Base-by-base conservation (phyloP, 345 rosid species). In the Turnera subulata region DNA sequence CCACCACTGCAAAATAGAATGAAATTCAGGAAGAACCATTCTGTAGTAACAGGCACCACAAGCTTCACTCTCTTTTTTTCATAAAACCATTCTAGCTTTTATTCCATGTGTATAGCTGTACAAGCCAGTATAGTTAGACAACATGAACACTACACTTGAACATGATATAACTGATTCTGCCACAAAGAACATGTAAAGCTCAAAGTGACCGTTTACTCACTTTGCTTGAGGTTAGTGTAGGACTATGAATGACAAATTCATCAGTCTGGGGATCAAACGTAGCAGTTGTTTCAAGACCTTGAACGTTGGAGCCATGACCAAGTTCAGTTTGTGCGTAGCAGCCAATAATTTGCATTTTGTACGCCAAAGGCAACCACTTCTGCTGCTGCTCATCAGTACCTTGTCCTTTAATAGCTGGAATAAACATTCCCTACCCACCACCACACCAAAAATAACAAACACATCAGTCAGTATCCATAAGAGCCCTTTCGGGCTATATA, bases 251-350 rank as follows among this genome's bases (percentile, higher is more conserved):
- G 7, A 88, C 77, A 66, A 90, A 94, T 62, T 94, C 99, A 71
- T 94, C 99, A 0, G 89, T 85, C 76, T 82, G 53, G 53, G 83
- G 89, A 76, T 94, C 99, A 79, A 88, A 94, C 0, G 97, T 94
- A 42, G 99, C 97, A 38, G 96, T 90, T 20, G 97, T 94, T 76
- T 94, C 99, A 58, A 90, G 96, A 11, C 99, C 99, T 77, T 94
- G 99, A 59, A 94, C 97, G 58, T 94, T 94, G 29, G 99, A 94
- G 64, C 97, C 99, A 70, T 94, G 99, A 60, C 99, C 99, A 50
- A 94, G 97, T 76, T 94, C 99, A 67, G 99, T 94, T 57, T 94
- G 99, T 23, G 97, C 97, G 82, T 94, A 94, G 74, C 96, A 85
- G 54, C 99, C 97, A 65, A 94, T 85, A 66, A 94, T 94, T 75